Evolutionary conservation across 345 rosid species (phyloP).

Genomic region (Mercurialis annua): DNA sequence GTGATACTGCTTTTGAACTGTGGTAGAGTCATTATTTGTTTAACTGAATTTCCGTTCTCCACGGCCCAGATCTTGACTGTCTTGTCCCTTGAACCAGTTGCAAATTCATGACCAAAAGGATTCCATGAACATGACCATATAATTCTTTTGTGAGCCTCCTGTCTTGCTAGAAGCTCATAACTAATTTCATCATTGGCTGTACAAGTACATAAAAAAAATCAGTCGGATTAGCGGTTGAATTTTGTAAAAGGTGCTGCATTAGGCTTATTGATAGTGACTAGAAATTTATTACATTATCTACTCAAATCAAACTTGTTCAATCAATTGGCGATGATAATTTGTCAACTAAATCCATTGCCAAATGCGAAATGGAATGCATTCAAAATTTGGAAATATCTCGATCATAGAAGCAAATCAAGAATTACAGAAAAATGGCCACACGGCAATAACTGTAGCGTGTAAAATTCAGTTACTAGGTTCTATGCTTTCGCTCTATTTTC

Average conservation of each 20-base stretch:
- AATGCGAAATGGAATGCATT: not conserved
- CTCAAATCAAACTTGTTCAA: conserved; percentile 1
- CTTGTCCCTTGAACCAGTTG: conserved; percentile 93
- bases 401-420: not conserved
- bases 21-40: conserved; percentile 52
- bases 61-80: conserved; percentile 88
- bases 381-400: not conserved
- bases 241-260: not conserved
- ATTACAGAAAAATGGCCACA: too few relatives aligned
- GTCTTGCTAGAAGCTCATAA: conserved; percentile 58
- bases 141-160: conserved; percentile 92
- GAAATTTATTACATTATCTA: not conserved
- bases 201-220: conserved; percentile 1
- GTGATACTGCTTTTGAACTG: conserved; percentile 76
- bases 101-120: conserved; percentile 79
- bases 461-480: not conserved
- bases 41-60: conserved; percentile 41
- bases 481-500: not conserved
- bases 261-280: not conserved
- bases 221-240: not conserved
- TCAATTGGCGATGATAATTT: not conserved
- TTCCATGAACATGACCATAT: conserved; percentile 99
- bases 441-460: not conserved
- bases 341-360: not conserved
- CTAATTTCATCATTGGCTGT: conserved; percentile 43